Evolutionary conservation across 2,329 filamentous ascomycete species (phyloP).

Genomic region (Ascosphaera apis): DNA sequence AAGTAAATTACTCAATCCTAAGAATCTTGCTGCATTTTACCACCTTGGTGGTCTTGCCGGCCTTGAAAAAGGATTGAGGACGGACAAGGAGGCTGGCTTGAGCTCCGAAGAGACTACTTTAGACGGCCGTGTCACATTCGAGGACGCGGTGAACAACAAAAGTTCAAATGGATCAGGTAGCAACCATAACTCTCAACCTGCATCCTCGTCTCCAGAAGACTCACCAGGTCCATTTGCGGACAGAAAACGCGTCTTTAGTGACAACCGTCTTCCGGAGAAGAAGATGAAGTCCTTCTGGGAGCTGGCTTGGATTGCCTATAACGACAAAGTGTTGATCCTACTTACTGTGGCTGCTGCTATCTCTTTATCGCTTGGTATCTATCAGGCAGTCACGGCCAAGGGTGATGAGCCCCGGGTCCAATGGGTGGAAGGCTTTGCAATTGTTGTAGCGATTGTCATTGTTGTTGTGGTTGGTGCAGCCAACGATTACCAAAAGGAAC

Average conservation of each 20-base stretch:
- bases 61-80: conserved; percentile 55
- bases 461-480: conserved; percentile 55
- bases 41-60: conserved; percentile 56
- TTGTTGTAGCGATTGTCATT: conserved; percentile 52
- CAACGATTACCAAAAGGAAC: conserved; percentile 65
- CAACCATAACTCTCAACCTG: conserved; percentile 4
- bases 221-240: conserved; percentile 24
- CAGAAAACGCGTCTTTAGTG: conserved; percentile 34
- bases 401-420: conserved; percentile 36
- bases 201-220: not conserved
- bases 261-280: conserved; percentile 39
- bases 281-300: conserved; percentile 37
- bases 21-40: conserved; percentile 61
- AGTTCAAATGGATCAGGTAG: conserved; percentile 5
- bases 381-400: conserved; percentile 36
- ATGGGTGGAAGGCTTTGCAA: conserved; percentile 65
- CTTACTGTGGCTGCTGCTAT: conserved; percentile 44
- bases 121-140: conserved; percentile 44
- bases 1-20: conserved; percentile 73
- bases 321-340: conserved; percentile 50
- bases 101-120: conserved; percentile 51
- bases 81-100: conserved; percentile 48
- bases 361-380: conserved; percentile 46
- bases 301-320: conserved; percentile 46
- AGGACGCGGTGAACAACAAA: conserved; percentile 33